phyloP scores from a whole-genome alignment of 1,284 basidiomycete genomes.

The Ustilago trichophora region DNA sequence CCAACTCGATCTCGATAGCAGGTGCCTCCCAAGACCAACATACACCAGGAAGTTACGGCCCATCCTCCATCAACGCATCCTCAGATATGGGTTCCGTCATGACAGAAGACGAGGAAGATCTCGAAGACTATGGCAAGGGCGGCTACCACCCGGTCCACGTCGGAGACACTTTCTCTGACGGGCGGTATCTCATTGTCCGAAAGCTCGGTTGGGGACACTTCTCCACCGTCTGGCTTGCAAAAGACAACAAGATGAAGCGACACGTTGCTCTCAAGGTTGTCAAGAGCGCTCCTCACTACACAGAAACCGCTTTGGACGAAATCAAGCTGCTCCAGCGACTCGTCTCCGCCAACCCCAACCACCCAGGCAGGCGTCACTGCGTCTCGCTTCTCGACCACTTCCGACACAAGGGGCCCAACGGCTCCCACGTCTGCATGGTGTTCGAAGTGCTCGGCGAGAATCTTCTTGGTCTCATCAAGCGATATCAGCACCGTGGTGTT shows the following conservation, averaged over 20 bases:
- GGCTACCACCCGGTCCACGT: conserved; percentile 93
- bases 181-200: conserved; percentile 86
- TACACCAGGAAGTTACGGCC: conserved; percentile 32
- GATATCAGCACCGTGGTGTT: conserved; percentile 93
- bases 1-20: conserved; percentile 43
- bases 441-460: conserved; percentile 99
- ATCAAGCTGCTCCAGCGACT: conserved; percentile 96
- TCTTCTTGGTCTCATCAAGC: conserved; percentile 94
- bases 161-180: conserved; percentile 88
- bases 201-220: conserved; percentile 99
- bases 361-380: conserved; percentile 70
- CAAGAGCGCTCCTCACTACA: conserved; percentile 95
- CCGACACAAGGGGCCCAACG: conserved; percentile 93
- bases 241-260: conserved; percentile 78
- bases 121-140: conserved; percentile 70
- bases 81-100: conserved; percentile 59
- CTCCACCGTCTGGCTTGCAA: conserved; percentile 69
- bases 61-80: conserved; percentile 44
- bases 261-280: conserved; percentile 99
- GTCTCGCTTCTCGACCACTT: conserved; percentile 98
- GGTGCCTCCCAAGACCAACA: conserved; percentile 41
- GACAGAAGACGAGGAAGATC: conserved; percentile 68
- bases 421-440: conserved; percentile 98
- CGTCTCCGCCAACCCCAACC: conserved; percentile 79
- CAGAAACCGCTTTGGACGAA: conserved; percentile 97